phyloP scores from a whole-genome alignment of 106 monocot species.

The Acanthochlamys bracteata region DNA sequence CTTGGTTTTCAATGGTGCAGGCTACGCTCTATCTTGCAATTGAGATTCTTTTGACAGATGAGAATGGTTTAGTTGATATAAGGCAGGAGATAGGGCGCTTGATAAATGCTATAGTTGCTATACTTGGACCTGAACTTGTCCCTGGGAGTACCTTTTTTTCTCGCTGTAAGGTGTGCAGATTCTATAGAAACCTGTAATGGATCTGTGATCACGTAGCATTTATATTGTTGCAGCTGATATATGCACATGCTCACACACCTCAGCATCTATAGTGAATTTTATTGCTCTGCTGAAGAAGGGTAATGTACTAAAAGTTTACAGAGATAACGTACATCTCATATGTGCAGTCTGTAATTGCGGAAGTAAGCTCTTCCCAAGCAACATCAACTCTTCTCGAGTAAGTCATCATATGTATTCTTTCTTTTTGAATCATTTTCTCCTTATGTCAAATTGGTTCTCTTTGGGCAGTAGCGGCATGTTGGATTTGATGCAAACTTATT shows the following conservation, averaged over 20 bases:
- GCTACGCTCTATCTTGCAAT: slow-evolving; percentile 82
- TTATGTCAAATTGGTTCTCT: no score
- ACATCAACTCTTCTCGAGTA: slow-evolving; percentile 90
- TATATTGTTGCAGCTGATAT: no score
- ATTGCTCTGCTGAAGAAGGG: not conserved
- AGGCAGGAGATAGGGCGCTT: slow-evolving; percentile 76
- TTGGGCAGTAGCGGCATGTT: no score
- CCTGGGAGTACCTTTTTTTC: slow-evolving; percentile 97
- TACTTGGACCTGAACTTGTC: slow-evolving; percentile 95
- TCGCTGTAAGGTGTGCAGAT: slow-evolving; percentile 75
- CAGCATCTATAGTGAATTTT: not conserved
- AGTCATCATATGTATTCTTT: slow-evolving; percentile 15
- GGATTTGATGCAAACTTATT: no score
- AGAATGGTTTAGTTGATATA: slow-evolving; percentile 78
- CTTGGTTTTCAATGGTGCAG: no score
- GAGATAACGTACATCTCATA: not conserved
- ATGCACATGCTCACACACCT: not conserved
- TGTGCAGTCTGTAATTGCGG: slow-evolving; percentile 83
- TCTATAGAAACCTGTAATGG: no score
- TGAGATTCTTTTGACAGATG: slow-evolving; percentile 86
- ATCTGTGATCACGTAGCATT: no score
- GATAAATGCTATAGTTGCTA: slow-evolving; percentile 92
- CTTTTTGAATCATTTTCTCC: no score
- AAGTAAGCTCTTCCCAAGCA: slow-evolving; percentile 85
- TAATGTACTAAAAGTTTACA: not conserved